phyloP scores from a whole-genome alignment of 2,329 filamentous ascomycete genomes.

The Aspergillus transmontanensis region DNA sequence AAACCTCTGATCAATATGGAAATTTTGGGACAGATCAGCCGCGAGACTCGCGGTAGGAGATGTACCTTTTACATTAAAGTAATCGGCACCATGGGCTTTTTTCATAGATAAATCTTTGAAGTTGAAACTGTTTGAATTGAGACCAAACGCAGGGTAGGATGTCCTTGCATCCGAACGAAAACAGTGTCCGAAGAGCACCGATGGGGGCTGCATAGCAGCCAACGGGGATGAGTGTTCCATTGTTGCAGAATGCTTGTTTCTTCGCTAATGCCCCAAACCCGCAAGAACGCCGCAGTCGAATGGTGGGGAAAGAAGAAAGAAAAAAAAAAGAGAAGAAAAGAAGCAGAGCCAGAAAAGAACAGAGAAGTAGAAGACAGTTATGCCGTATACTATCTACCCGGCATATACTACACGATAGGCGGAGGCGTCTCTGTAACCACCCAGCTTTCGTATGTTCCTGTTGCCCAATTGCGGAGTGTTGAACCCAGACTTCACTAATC shows the following conservation, averaged over 20 bases:
- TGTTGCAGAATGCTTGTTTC: conserved; percentile 19
- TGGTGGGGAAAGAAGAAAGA: not conserved
- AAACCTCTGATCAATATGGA: conserved; percentile 93
- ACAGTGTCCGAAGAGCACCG: conserved; percentile 65
- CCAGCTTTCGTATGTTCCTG: conserved; percentile 8
- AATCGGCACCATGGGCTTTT: conserved; percentile 65
- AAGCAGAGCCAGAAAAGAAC: not conserved
- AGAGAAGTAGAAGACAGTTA: conserved; percentile 2
- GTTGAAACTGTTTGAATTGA: conserved; percentile 69
- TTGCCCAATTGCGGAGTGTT: conserved; percentile 14
- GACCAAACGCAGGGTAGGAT: conserved; percentile 55
- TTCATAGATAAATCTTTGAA: conserved; percentile 75
- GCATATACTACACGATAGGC: conserved; percentile 24
- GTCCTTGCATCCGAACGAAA: conserved; percentile 58
- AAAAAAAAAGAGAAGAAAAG: not conserved
- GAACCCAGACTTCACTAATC: conserved; percentile 12
- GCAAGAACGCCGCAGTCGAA: conserved; percentile 4
- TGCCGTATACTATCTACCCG: conserved; percentile 19
- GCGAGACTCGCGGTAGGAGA: conserved; percentile 90
- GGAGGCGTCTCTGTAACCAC: conserved; percentile 12
- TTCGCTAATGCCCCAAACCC: conserved; percentile 3
- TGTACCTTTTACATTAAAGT: conserved; percentile 83
- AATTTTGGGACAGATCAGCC: conserved; percentile 94
- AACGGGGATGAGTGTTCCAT: conserved; percentile 96
- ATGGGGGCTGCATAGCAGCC: conserved; percentile 82